Conservation (phyloP, 2,329 filamentous ascomycete genomes). For the Nothopassalora personata region DNA sequence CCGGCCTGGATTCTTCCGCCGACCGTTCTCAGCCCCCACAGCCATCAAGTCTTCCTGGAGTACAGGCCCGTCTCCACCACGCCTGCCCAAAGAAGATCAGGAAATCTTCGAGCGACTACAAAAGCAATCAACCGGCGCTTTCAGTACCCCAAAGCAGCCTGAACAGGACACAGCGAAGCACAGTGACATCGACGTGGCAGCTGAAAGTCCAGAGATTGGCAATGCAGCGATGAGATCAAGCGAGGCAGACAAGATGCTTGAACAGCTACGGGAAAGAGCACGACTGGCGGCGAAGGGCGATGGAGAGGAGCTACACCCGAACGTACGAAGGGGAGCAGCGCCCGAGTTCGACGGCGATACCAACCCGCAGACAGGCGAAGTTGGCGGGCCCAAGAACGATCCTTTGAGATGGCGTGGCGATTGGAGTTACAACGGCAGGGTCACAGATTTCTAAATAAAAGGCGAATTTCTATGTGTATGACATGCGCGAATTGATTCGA, state of each 20-base stretch:
- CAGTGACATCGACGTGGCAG: background rate
- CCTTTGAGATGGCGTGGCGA: slow-evolving; percentile 84
- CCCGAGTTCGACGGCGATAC: slow-evolving; percentile 90
- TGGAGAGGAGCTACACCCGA: slow-evolving; percentile 63
- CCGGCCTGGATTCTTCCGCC: slow-evolving; percentile 27
- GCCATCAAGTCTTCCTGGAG: slow-evolving; percentile 38
- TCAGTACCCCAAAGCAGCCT: slow-evolving; percentile 55
- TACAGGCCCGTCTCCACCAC: slow-evolving; percentile 66
- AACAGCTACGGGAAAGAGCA: slow-evolving; percentile 32
- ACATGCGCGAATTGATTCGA: background rate
- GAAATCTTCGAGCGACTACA: slow-evolving; percentile 87
- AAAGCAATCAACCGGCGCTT: slow-evolving; percentile 68
- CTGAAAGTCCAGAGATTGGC: slow-evolving; percentile 4
- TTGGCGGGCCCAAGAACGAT: slow-evolving; percentile 96
- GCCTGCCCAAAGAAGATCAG: slow-evolving; percentile 82
- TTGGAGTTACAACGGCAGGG: slow-evolving; percentile 93
- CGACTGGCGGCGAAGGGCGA: slow-evolving; percentile 51
- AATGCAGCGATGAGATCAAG: slow-evolving; percentile 9
- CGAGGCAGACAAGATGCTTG: slow-evolving; percentile 24
- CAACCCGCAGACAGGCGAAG: slow-evolving; percentile 91
- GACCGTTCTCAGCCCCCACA: slow-evolving; percentile 36
- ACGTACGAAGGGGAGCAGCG: slow-evolving; percentile 68
- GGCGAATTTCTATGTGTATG: background rate
- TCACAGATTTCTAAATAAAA: slow-evolving; percentile 71
- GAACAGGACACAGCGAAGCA: background rate